Evolutionary conservation across 2,329 filamentous ascomycete genomes (phyloP).

Genomic region (Phaeosphaeria sp.): DNA sequence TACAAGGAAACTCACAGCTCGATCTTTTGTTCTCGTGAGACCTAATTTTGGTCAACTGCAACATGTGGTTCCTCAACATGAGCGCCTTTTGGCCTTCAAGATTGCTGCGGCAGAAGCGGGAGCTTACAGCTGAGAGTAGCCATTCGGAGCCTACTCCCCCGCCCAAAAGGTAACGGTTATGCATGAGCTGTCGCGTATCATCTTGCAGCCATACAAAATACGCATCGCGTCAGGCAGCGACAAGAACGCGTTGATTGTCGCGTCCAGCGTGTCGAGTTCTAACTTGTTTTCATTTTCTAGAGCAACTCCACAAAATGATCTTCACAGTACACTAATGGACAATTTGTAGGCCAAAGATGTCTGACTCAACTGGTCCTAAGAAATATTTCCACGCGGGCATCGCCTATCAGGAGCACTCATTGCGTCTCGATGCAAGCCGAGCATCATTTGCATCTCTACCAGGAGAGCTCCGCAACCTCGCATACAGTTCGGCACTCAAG

Average conservation of each 20-base stretch:
- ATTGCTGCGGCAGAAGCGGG: background rate
- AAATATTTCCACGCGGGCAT: background rate
- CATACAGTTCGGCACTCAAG: conserved; percentile 1
- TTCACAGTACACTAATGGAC: background rate
- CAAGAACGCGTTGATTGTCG: background rate
- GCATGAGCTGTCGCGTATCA: background rate
- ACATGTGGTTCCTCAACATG: background rate
- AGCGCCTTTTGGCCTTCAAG: background rate
- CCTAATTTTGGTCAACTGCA: background rate
- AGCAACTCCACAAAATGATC: background rate
- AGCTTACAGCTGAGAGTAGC: background rate
- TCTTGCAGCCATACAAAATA: too few species aligned
- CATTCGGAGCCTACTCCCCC: background rate
- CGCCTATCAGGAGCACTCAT: background rate
- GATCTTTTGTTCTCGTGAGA: too few species aligned
- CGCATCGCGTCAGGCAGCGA: too few species aligned
- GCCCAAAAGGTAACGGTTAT: background rate
- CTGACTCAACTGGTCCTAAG: background rate
- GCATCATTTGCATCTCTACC: conserved; percentile 8
- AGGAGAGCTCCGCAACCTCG: conserved; percentile 5
- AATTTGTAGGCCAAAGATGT: background rate
- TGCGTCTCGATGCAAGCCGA: background rate
- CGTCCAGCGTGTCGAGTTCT: background rate
- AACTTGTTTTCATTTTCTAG: background rate
- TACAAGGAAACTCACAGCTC: too few species aligned